Base-by-base conservation (phyloP, 257 asterid species). In the Gentiana macrophylla region DNA sequence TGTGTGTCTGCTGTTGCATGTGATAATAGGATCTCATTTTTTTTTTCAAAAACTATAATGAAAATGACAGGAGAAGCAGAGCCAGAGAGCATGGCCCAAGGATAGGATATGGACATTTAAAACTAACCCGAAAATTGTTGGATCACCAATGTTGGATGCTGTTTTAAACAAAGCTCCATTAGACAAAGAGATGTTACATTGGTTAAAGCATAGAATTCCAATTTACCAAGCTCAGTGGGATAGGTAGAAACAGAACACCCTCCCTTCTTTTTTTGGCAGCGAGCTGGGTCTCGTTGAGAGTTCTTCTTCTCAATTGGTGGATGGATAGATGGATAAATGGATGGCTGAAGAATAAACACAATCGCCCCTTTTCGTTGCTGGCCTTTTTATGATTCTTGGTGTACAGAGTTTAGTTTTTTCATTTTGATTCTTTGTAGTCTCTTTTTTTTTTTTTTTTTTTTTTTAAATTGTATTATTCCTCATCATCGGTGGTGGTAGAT, bases 71-170 rank as follows among this genome's bases (percentile, higher is more conserved):
- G 95, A 85, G 77, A 92, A 80, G 79, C 95, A 83, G 64, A 79
- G 83, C 1, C 95, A 92, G 78, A 80, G 88, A 76, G 69, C 94
- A 1, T 92, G 99, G 99, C 95, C 97, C 0, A 92, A 80, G 78
- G 97, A 85, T 59, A 64, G 81, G 45, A 85, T 92, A 69, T 92
- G 99, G 99, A 76, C 95, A 35, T 92, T 83, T 80, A 80, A 77
- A 68, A 76, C 75, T 72, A 62, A 65, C 37, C 75, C 72, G 7
- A 83, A 73, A 73, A 49, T 92, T 2, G 64, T 88, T 8, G 99
- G 97, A 37, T 88, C 93, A 62, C 99, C 99, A 3, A 86, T 82
- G 94, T 61, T 92, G 37, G 97, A 92, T 62, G 83, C 91, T 8
- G 75, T 84, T 37, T 60, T 92, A 64, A 65, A 76, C 65, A 80